A percentile compares a stretch with the other conserved stretches of the same genome.
Evolutionary conservation across 345 rosid genomes (phyloP).

Genomic region (Acer saccharum): DNA sequence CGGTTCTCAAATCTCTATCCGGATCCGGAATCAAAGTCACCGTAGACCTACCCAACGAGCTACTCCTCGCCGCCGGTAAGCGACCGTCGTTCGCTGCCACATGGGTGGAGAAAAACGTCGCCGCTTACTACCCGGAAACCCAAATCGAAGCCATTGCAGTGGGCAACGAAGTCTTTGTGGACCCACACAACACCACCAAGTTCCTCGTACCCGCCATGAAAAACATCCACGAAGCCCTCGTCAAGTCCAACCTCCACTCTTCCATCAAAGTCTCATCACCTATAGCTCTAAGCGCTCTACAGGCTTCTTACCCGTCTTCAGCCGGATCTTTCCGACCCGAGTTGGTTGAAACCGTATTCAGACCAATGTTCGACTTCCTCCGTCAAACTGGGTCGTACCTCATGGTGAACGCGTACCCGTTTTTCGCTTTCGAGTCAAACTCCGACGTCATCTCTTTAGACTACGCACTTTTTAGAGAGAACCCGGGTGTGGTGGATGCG

Average conservation of each 20-base stretch:
- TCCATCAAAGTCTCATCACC: slow-evolving; percentile 84
- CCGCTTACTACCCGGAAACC: slow-evolving; percentile 66
- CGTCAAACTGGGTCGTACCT: slow-evolving; percentile 87
- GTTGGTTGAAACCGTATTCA: slow-evolving; percentile 64
- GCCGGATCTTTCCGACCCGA: slow-evolving; percentile 89
- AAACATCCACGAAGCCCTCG: slow-evolving; percentile 76
- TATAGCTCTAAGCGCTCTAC: slow-evolving; percentile 78
- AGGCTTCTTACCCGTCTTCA: slow-evolving; percentile 85
- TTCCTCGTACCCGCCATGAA: slow-evolving; percentile 81
- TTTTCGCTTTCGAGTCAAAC: slow-evolving; percentile 92
- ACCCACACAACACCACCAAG: slow-evolving; percentile 69
- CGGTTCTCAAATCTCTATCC: slow-evolving; percentile 76
- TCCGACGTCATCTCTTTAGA: slow-evolving; percentile 87
- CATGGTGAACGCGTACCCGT: slow-evolving; percentile 92
- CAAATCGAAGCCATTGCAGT: slow-evolving; percentile 89
- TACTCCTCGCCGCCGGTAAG: slow-evolving; percentile 66
- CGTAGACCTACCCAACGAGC: slow-evolving; percentile 80
- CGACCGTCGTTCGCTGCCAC: slow-evolving; percentile 48
- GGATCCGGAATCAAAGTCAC: slow-evolving; percentile 83
- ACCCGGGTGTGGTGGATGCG: slow-evolving; percentile 87
- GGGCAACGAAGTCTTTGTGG: slow-evolving; percentile 94
- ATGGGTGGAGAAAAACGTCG: slow-evolving; percentile 82
- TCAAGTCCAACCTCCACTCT: slow-evolving; percentile 57
- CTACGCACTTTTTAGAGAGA: slow-evolving; percentile 85
- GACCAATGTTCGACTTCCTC: slow-evolving; percentile 81